Base-by-base conservation (phyloP, 768 basidiomycete species). In the Lactifluus pinguis region DNA sequence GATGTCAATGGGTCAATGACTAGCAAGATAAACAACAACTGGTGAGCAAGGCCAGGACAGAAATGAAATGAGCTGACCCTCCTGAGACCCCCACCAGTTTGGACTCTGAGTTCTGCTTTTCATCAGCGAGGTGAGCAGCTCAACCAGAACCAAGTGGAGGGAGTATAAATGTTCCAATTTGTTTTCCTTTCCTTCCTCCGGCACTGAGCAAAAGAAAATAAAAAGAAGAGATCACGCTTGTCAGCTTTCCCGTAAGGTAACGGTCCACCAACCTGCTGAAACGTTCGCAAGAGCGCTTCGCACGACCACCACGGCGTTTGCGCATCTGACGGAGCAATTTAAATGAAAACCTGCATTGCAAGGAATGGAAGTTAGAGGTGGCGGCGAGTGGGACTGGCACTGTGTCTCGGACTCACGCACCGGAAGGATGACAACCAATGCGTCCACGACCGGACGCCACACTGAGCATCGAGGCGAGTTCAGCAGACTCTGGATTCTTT, bases 401-500 rank as follows among this genome's bases (percentile, higher is more conserved):
- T n/a, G n/a, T 17, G 1, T n/a, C 8, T 32, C 32, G 61, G n/a
- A 21, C 30, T 21, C 0, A 56, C 78, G 55, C 53, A 82, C 82
- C 70, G 81, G 78, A 38, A 85, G 72, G 21, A 80, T 63, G 44
- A 73, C 73, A 5, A 79, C 74, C 44, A 75, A 77, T 8, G 81
- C 78, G 61, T 84, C 82, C 4, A 80, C 74, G 41, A 80, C 70
- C 64, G 79, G 79, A 62, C 74, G 76, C 44, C 75, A 77, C 49
- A n/a, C n/a, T n/a, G n/a, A n/a, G n/a, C n/a, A 82, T 66, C 32
- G 71, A 66, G n/a, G 68, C 56, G 51, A 76, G 62, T 60, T 76
- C 68, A 3, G 70, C 70, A 19, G 68, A 69, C 19, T 67, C 65
- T n/a, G 65, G 62, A 8, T 63, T 68, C 51, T 73, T 68, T 49